A percentile compares a stretch with the other conserved stretches of the same genome.
Conservation (phyloP, 2,329 filamentous ascomycete species). For the Pestalotiopsis sp. region DNA sequence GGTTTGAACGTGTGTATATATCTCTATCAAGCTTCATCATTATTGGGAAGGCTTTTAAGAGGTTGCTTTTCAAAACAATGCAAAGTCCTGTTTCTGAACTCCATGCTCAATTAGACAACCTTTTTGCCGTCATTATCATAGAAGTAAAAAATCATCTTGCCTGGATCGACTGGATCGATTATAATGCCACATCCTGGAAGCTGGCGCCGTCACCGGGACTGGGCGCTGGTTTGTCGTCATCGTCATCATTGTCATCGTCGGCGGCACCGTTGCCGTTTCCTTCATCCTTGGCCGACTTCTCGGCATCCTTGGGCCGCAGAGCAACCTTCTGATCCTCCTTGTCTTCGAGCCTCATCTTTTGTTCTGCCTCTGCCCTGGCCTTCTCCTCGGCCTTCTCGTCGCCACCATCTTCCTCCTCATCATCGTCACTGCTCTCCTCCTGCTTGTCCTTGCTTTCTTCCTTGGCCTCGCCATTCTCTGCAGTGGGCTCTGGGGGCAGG, state of each 20-base stretch:
- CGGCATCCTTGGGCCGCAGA: slow-evolving; percentile 50
- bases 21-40: not conserved
- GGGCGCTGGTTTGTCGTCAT: slow-evolving; percentile 42
- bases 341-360: slow-evolving; percentile 60
- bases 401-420: slow-evolving; percentile 17
- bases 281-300: slow-evolving; percentile 54
- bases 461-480: slow-evolving; percentile 18
- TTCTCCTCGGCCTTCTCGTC: slow-evolving; percentile 33
- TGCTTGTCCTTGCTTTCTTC: slow-evolving; percentile 7
- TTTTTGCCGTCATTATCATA: not conserved
- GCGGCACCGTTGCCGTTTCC: slow-evolving; percentile 26
- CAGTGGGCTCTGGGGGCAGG: slow-evolving; percentile 28
- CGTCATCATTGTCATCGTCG: slow-evolving; percentile 35
- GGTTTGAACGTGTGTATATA: not conserved
- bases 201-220: slow-evolving; percentile 58
- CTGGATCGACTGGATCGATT: slow-evolving; percentile 16
- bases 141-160: not conserved
- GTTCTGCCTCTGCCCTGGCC: slow-evolving; percentile 44
- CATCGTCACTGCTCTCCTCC: slow-evolving; percentile 18
- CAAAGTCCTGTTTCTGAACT: slow-evolving; percentile 1
- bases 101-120: not conserved
- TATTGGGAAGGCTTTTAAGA: not conserved
- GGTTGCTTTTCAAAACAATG: not conserved
- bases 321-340: slow-evolving; percentile 57
- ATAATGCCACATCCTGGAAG: slow-evolving; percentile 68